Evolutionary conservation across 495 filamentous ascomycete species (phyloP), one percentile per base, ranked within the genome.

Genomic region (Aspergillus incahuasiensis): DNA sequence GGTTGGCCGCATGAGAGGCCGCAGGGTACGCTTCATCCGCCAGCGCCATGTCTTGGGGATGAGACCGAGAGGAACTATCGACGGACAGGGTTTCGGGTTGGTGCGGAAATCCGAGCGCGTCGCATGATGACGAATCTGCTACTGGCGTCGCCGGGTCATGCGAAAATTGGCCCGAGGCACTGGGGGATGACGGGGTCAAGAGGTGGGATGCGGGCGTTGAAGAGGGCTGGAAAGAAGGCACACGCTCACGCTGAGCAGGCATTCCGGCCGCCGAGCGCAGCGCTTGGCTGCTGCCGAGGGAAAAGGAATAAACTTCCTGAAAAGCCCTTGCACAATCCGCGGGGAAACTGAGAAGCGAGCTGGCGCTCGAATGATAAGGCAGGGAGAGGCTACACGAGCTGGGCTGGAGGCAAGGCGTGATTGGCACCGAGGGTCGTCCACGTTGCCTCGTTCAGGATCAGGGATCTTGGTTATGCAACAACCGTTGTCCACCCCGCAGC

Each of bases 401-500:
- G 38, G 25, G 41, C 40, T 6, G 16, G n/a, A 20, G 28, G 25
- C 12, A 52, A 44, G 38, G 28, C 16, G 25, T 57, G 53, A 61
- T 61, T 61, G 56, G 62, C 39, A 61, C 43, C 35, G 48, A 48
- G 38, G 16, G 52, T 57, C 34, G 49, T 64, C 53, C 62, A 64
- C 62, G 58, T 61, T 64, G 52, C 45, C 54, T 58, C 51, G 52
- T 56, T 58, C 53, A 53, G 52, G 56, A 60, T 58, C 58, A 56
- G 18, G 55, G 55, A 59, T 64, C 56, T 57, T 64, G 58, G 58
- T 52, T 54, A 57, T 60, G 61, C 55, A 61, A 35, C 48, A 60
- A 48, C 49, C 38, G 54, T 57, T 44, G 48, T 52, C 51, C 55
- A 58, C 60, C 60, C 60, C 60, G 56, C 60, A 62, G 49, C 52